Conservation (phyloP, 106 monocot species). For the Apostasia shenzhenica region DNA sequence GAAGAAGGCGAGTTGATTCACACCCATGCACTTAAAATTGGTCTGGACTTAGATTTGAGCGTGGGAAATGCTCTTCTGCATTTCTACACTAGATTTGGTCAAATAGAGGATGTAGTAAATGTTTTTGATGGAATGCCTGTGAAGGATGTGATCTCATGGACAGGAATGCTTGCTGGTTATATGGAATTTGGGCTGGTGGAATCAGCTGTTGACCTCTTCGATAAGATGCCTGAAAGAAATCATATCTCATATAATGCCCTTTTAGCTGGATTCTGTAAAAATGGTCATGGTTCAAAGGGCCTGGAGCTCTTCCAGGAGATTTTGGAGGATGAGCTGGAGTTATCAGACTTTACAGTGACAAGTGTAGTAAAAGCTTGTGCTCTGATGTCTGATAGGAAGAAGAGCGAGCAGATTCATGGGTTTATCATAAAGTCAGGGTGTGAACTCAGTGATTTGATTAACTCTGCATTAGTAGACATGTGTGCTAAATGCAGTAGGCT, state of each 20-base stretch:
- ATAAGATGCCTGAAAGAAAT: conserved; percentile 61
- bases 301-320: conserved; percentile 56
- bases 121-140: conserved; percentile 62
- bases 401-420: conserved; percentile 67
- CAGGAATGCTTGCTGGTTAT: conserved; percentile 60
- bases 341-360: conserved; percentile 60
- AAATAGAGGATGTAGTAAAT: conserved; percentile 32
- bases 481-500: conserved; percentile 59
- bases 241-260: conserved; percentile 60
- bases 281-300: conserved; percentile 40
- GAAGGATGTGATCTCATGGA: conserved; percentile 75
- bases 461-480: conserved; percentile 76
- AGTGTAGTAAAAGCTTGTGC: conserved; percentile 50
- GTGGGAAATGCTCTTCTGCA: conserved; percentile 70
- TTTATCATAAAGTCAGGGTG: conserved; percentile 63
- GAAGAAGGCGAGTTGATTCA: conserved; percentile 49
- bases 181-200: conserved; percentile 69
- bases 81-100: conserved; percentile 58
- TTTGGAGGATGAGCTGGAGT: conserved; percentile 33
- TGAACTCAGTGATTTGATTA: conserved; percentile 35
- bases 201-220: conserved; percentile 47
- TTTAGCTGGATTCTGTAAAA: conserved; percentile 68
- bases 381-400: conserved; percentile 24
- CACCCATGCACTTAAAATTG: conserved; percentile 62
- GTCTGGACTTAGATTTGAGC: conserved; percentile 63